These are phyloP conservation scores for Talaromyces adpressus DNA, from an alignment of 495 filamentous ascomycete genomes.

Conservation along the genomic window DNA sequence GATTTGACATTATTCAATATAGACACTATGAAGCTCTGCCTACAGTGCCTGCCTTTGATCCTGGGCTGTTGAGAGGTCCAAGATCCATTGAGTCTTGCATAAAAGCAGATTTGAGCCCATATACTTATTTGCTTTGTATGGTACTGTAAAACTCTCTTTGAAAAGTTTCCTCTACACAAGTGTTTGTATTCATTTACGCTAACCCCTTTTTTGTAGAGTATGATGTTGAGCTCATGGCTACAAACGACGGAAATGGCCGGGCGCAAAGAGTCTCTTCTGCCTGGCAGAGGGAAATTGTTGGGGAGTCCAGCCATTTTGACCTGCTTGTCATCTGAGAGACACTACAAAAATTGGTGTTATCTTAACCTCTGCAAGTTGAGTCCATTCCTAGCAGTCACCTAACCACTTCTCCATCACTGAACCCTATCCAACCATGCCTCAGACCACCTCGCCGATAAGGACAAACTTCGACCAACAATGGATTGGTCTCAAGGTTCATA, in stretches of 20 bases:
- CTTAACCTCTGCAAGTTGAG: neutral
- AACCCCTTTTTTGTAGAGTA: neutral
- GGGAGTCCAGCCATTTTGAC: neutral
- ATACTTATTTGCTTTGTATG: neutral
- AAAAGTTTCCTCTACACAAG: neutral
- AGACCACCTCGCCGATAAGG: neutral
- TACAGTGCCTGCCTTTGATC: neutral
- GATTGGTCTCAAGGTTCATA: neutral
- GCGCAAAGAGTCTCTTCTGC: neutral
- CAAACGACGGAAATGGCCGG: neutral
- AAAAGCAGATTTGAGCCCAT: too few relatives aligned
- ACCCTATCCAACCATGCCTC: neutral
- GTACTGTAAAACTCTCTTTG: neutral
- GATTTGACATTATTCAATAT: neutral
- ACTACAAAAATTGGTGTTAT: neutral
- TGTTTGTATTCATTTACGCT: neutral
- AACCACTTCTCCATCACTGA: neutral
- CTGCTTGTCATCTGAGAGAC: neutral
- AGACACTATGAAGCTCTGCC: neutral
- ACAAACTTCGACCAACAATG: neutral
- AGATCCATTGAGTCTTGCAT: neutral
- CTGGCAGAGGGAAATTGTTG: neutral
- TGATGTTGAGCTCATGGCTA: neutral
- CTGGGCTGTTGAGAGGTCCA: neutral
- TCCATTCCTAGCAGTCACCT: neutral